Base-by-base conservation (phyloP, 495 filamentous ascomycete genomes). In the Thermothielavioides terrestris region DNA sequence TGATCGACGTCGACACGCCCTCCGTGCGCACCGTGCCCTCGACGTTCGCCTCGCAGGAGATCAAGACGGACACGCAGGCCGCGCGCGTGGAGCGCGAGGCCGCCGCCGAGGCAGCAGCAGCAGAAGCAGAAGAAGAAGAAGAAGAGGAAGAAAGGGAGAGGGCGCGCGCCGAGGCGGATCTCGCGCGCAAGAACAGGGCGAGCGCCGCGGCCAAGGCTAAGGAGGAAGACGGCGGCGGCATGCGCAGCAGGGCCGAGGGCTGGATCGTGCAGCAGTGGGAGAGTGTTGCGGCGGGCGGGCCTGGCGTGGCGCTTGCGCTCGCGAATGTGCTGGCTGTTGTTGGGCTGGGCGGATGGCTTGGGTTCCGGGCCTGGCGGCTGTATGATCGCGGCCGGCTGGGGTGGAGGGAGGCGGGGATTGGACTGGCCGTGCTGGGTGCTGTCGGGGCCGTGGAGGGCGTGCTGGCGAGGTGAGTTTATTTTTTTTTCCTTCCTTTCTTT, bases 1-100 rank as follows among this genome's bases (percentile, higher is more conserved):
- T 91, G 37, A 71, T 89, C 61, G 86, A 91, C 64, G 84, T 90
- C 54, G 85, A 90, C 70, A 71, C 75, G 2, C 83, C 83, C 11
- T 83, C 86, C 42, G 75, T 90, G 42, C 75, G 72, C 55, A 77
- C 80, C 15, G 85, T 88, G 0, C 82, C 83, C 15, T 73, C 85
- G 4, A 74, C 83, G 57, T 88, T 78, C 64, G 62, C 74, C 42
- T 64, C 81, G 47, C 77, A 83, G 49, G 76, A 78, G 11, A 62
- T 88, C 46, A 68, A 88, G 66, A 89, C 85, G 12, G 79, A 80
- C 54, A 88, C 83, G 9, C 85, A 89, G 65, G 83, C 83, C 15
- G 72, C 79, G 38, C 77, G 81, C 30, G 58, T 83, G 55, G 77
- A 79, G 62, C 77, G 70, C 49, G 70, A 80, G 55, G 64, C 72